Evolutionary conservation across 805 yeast species (phyloP), one percentile per base, ranked within the genome.

Genomic region (Ogataea thermomethanolica): DNA sequence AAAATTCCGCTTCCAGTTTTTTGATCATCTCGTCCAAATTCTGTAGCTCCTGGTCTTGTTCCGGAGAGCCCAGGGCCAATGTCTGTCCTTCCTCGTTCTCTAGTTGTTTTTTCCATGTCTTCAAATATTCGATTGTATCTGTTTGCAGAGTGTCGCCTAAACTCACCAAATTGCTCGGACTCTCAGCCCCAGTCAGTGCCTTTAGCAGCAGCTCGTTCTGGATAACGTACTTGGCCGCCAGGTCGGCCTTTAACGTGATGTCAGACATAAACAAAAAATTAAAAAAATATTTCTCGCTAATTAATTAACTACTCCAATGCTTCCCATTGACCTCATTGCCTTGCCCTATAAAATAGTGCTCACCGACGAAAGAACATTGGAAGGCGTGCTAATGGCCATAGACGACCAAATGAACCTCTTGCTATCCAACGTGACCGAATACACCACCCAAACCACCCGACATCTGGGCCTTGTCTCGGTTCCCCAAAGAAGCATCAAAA

Each of bases 381-480:
- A 46, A 7, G 77, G 77, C 0, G 49, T 54, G 5, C 50, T 72
- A 10, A 64, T 70, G 9, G 71, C 76, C 1, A 51, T 68, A 3
- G 77, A 72, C 46, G 70, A 71, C 24, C 69, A 68, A 40, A 55
- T 65, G 13, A 72, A 71, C 40, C 37, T 71, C 5, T 51, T 72
- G 13, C 44, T 71, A 15, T 65, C 73, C 27, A 62, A 66, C 40
- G 71, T 65, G 8, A 46, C 44, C 9, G 77, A 71, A 23, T 29
- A 35, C 1, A 45, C 44, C 11, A 51, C 46, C 10, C 30, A 33
- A 8, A 46, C 46, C 11, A 37, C 44, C 21, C 61, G 82, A 46
- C 66, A 66, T 32, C 50, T 76, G 29, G 82, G 81, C 0, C 54
- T 76, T 8, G 78, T 77, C n/a, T 74, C 81, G 48, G 67, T 77